Percentiles rank a stretch among this genome's conserved stretches.
Evolutionary conservation across 1,284 basidiomycete genomes (phyloP).

Genomic region (Vanrija humicola): DNA sequence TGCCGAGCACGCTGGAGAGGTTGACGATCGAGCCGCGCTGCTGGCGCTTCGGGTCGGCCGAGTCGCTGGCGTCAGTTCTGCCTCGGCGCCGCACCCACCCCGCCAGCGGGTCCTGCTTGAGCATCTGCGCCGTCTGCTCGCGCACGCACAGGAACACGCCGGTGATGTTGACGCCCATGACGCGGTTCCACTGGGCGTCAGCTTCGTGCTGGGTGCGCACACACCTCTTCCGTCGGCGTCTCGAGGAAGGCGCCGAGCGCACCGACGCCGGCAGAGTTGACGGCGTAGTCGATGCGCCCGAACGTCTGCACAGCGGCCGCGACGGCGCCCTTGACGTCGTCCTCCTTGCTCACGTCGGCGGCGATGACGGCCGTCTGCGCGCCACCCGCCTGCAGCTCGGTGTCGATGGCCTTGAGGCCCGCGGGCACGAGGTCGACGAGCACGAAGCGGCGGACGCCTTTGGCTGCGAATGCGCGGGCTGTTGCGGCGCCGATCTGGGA

Average conservation of each 20-base stretch:
- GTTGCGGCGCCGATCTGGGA: conserved; percentile 13
- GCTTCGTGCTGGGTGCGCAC: too few species aligned
- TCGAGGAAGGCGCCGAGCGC: background rate
- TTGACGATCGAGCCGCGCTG: conserved; percentile 22
- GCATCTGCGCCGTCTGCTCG: conserved; percentile 19
- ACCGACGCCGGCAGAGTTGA: conserved; percentile 33
- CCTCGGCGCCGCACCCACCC: too few species aligned
- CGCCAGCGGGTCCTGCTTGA: conserved; percentile 10
- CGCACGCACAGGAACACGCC: conserved; percentile 21
- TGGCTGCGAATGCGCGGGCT: conserved; percentile 5
- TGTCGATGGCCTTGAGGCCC: background rate
- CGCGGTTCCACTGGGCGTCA: conserved; percentile 28
- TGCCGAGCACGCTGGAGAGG: conserved; percentile 5
- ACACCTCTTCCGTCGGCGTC: background rate
- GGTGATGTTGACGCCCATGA: conserved; percentile 27
- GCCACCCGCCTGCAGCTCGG: background rate
- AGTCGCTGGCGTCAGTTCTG: background rate
- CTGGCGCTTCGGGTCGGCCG: background rate
- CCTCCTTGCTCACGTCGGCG: conserved; percentile 15
- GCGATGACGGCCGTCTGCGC: conserved; percentile 4
- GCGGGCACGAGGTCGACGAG: conserved; percentile 1
- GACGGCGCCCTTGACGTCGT: conserved; percentile 9
- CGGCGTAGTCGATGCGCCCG: conserved; percentile 35
- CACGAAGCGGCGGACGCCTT: conserved; percentile 4
- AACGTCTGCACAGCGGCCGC: conserved; percentile 10